Conservation (phyloP, 805 yeast genomes). For the Ogataea trehalophila region DNA sequence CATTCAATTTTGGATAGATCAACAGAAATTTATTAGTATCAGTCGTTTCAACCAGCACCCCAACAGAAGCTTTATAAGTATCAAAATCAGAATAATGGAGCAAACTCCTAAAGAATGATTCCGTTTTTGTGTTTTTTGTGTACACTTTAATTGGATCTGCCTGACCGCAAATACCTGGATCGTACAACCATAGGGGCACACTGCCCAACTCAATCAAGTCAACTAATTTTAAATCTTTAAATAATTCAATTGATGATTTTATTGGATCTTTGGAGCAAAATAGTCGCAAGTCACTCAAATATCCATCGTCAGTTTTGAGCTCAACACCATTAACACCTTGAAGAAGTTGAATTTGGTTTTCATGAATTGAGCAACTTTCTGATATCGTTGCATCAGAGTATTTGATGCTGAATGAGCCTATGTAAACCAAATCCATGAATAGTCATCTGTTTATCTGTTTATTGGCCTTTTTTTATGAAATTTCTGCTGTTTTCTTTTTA, state of each 20-base stretch:
- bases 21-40: slow-evolving; percentile 7
- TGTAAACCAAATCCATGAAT: neutral
- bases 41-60: slow-evolving; percentile 12
- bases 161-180: neutral
- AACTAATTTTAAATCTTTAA: slow-evolving; percentile 5
- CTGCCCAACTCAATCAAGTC: slow-evolving; percentile 11
- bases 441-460: too few relatives aligned
- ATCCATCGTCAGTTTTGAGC: neutral
- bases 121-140: slow-evolving; percentile 7
- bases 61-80: slow-evolving; percentile 3
- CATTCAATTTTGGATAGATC: slow-evolving; percentile 9
- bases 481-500: too few relatives aligned
- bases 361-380: too few relatives aligned
- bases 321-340: neutral
- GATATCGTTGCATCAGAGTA: too few relatives aligned
- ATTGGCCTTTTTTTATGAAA: too few relatives aligned
- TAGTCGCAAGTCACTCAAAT: neutral
- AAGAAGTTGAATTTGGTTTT: too few relatives aligned
- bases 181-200: slow-evolving; percentile 14
- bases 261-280: neutral
- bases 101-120: slow-evolving; percentile 9
- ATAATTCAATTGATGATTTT: neutral
- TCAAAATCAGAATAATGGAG: slow-evolving; percentile 11
- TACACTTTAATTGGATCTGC: slow-evolving; percentile 5
- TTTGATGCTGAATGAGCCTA: neutral